Base-by-base conservation (phyloP, 371 early-diverging fungal species). In the Amoeboaphelidium occidentale region DNA sequence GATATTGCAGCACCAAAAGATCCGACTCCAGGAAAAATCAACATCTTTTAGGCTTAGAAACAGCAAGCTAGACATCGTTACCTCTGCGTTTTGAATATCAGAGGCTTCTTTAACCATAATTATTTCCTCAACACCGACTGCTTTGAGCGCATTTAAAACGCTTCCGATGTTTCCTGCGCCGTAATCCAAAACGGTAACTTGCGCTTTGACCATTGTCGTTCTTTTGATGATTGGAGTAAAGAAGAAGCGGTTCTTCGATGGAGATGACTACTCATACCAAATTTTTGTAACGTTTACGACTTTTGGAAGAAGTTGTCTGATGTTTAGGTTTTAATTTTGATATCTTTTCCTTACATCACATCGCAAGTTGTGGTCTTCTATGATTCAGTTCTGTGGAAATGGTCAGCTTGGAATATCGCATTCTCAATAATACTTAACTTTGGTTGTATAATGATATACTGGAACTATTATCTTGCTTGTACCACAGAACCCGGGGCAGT, bases 121-220 rank as follows among this genome's bases (percentile, higher is more conserved):
- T 43, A 96, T 78, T n/a, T 78, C 73, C 59, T 74, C 76, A 25
- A n/a, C n/a, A n/a, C 94, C 97, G 23, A 92, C 68, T 51, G 71
- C 65, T 51, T 77, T 67, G 43, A 96, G 82, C 1, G 93, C 94
- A 58, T 96, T 96, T 48, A 89, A 72, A 53, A 96, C 68, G 50
- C 87, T 86, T 49, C 91, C 84, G 44, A 92, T 90, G 63, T 96
- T 96, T 45, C 97, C 97, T 13, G 94, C 97, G 23, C 97, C 97
- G 67, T 96, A 96, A 70, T 96, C 94, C 46, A 96, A 75, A 50
- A 86, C 42, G n/a, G n/a, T n/a, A n/a, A n/a, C n/a, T n/a, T n/a
- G n/a, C n/a, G n/a, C n/a, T n/a, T n/a, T n/a, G n/a, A n/a, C n/a
- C n/a, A n/a, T n/a, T n/a, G n/a, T n/a, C n/a, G n/a, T n/a, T n/a